Percentiles rank a stretch among this genome's conserved stretches.
These are phyloP conservation scores for Rhizophagus sp. DNA, from an alignment of 192 early-diverging fungal genomes.

Conservation along the genomic window DNA sequence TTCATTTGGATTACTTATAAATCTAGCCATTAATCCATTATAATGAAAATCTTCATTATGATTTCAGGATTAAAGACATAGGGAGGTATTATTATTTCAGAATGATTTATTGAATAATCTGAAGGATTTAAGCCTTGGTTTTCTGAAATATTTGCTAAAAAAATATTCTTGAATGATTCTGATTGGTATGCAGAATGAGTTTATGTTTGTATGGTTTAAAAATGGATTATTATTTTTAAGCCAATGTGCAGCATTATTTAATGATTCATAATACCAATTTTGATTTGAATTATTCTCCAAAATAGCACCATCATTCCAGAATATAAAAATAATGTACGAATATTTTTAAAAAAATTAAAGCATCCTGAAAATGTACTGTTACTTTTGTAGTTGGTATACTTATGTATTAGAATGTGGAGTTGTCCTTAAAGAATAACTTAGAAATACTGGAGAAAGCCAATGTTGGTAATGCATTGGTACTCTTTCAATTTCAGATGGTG, in stretches of 20 bases:
- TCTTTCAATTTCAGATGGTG: background rate
- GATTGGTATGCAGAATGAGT: background rate
- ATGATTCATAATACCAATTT: background rate
- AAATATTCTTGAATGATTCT: too few relatives aligned
- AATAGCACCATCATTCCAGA: background rate
- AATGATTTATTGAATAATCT: background rate
- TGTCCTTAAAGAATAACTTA: background rate
- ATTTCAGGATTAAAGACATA: background rate
- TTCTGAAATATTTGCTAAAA: background rate
- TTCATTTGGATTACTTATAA: background rate
- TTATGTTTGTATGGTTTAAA: background rate
- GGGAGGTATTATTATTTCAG: too few relatives aligned
- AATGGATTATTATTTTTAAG: slow-evolving; percentile 1
- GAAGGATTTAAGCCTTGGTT: background rate
- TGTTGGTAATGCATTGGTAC: background rate
- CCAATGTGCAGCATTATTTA: background rate
- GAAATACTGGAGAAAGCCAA: background rate
- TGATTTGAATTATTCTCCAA: background rate
- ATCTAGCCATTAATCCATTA: background rate
- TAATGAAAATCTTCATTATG: slow-evolving; percentile 8
- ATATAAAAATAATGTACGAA: background rate
- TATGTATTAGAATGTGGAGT: background rate
- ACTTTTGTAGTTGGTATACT: background rate
- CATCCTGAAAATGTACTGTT: background rate
- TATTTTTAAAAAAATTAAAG: background rate